These are phyloP conservation scores for Nothophoma quercina DNA, from an alignment of 2,329 filamentous ascomycete genomes.

Conservation along the genomic window DNA sequence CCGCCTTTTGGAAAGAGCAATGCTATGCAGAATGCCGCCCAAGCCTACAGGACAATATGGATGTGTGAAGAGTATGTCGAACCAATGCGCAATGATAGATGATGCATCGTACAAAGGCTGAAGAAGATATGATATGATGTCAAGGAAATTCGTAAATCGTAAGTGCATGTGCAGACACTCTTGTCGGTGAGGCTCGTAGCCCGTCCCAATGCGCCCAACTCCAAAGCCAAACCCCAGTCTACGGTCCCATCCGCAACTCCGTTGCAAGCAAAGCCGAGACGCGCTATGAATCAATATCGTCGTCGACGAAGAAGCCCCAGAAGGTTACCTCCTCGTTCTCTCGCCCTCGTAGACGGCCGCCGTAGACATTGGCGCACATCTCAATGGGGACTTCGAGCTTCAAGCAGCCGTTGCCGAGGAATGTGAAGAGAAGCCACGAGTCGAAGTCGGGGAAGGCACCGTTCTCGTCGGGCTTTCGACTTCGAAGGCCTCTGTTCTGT, in stretches of 20 bases:
- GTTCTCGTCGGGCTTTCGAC: slow-evolving; percentile 38
- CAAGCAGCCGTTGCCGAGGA: slow-evolving; percentile 45
- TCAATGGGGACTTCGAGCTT: slow-evolving; percentile 48
- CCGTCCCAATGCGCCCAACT: slow-evolving; percentile 40
- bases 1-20: slow-evolving; percentile 27
- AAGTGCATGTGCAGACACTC: slow-evolving; percentile 38
- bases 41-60: slow-evolving; percentile 19
- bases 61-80: slow-evolving; percentile 22
- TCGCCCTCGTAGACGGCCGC: slow-evolving; percentile 37
- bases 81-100: slow-evolving; percentile 15
- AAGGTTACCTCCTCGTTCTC: slow-evolving; percentile 47
- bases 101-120: slow-evolving; percentile 15
- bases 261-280: slow-evolving; percentile 27
- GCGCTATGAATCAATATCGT: slow-evolving; percentile 32
- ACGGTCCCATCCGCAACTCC: slow-evolving; percentile 32
- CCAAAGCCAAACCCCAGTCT: slow-evolving; percentile 40
- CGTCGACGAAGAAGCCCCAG: slow-evolving; percentile 48
- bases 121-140: slow-evolving; percentile 18
- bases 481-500: slow-evolving; percentile 45
- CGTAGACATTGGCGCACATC: slow-evolving; percentile 48
- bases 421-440: slow-evolving; percentile 49
- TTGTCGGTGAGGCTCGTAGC: slow-evolving; percentile 24
- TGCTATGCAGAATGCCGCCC: slow-evolving; percentile 35
- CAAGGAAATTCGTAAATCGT: slow-evolving; percentile 47
- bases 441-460: slow-evolving; percentile 45